These are phyloP conservation scores for Vitis hybrid DNA, from an alignment of 177 flowering plant species.

Conservation along the genomic window DNA sequence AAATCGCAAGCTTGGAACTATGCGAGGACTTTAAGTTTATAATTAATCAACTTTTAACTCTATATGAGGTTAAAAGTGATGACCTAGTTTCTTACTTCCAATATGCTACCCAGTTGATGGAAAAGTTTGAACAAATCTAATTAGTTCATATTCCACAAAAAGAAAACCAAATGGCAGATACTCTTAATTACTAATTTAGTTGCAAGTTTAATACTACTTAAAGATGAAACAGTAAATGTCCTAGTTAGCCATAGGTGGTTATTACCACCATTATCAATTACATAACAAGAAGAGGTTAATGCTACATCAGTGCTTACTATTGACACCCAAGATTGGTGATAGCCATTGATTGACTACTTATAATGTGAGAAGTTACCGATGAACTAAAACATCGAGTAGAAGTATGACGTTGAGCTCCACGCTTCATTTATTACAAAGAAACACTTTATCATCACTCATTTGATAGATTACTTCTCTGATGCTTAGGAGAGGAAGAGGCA, in stretches of 20 bases:
- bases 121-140: not conserved
- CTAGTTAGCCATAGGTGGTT: not conserved
- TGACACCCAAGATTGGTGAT: slow-evolving; percentile 8
- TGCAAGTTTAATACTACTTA: not conserved
- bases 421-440: too few species aligned
- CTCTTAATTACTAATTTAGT: slow-evolving; percentile 7
- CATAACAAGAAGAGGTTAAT: not conserved
- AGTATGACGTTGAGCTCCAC: too few species aligned
- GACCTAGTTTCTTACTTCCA: slow-evolving; percentile 6
- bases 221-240: not conserved
- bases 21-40: slow-evolving; percentile 13
- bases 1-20: not conserved
- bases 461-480: too few species aligned
- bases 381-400: too few species aligned
- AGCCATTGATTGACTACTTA: not conserved
- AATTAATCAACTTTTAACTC: not conserved
- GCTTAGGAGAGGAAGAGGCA: too few species aligned
- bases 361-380: not conserved
- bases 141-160: too few species aligned
- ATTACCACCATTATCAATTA: not conserved
- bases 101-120: slow-evolving; percentile 1
- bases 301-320: not conserved
- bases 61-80: slow-evolving; percentile 6
- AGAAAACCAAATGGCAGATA: slow-evolving; percentile 7
- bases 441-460: too few species aligned